phyloP scores from a whole-genome alignment of 2,329 filamentous ascomycete genomes.

The Corinectria fuckeliana region DNA sequence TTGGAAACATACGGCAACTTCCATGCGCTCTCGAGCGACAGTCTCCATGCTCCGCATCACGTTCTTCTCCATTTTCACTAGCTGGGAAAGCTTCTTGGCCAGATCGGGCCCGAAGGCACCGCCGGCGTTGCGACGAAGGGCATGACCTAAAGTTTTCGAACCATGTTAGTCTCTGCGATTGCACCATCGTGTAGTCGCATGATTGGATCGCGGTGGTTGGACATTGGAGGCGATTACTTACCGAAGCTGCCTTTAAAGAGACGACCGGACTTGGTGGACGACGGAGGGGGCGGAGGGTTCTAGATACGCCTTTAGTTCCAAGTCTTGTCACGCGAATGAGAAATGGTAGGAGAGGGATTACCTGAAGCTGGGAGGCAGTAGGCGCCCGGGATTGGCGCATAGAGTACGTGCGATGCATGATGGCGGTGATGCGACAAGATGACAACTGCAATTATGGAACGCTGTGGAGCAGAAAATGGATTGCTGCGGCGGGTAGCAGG shows the following conservation, averaged over 20 bases:
- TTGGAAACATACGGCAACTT: conserved; percentile 80
- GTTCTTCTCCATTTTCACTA: conserved; percentile 99
- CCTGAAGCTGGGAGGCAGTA: conserved; percentile 80
- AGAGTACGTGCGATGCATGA: conserved; percentile 98
- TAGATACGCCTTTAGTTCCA: conserved; percentile 49
- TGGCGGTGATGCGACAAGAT: conserved; percentile 38
- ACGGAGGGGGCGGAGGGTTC: conserved; percentile 91
- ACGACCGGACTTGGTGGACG: conserved; percentile 87
- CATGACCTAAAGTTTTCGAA: conserved; percentile 57
- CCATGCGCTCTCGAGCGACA: conserved; percentile 95
- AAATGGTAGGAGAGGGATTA: conserved; percentile 40
- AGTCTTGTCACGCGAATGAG: not conserved
- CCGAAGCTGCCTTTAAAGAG: conserved; percentile 87
- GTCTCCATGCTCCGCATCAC: conserved; percentile 98
- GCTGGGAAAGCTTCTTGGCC: conserved; percentile 94
- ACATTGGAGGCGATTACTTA: conserved; percentile 54
- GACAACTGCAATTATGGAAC: not conserved
- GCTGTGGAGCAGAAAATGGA: conserved; percentile 31
- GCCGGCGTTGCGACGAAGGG: conserved; percentile 74
- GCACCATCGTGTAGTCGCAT: not conserved
- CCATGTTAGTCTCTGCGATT: conserved; percentile 13
- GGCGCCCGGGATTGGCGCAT: conserved; percentile 98
- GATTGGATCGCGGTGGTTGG: not conserved
- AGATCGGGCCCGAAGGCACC: conserved; percentile 85
- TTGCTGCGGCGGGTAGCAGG: conserved; percentile 22